Percentiles rank a stretch among this genome's conserved stretches.
Conservation (phyloP, 2,329 filamentous ascomycete genomes). For the Phyllosticta citribraziliensis region DNA sequence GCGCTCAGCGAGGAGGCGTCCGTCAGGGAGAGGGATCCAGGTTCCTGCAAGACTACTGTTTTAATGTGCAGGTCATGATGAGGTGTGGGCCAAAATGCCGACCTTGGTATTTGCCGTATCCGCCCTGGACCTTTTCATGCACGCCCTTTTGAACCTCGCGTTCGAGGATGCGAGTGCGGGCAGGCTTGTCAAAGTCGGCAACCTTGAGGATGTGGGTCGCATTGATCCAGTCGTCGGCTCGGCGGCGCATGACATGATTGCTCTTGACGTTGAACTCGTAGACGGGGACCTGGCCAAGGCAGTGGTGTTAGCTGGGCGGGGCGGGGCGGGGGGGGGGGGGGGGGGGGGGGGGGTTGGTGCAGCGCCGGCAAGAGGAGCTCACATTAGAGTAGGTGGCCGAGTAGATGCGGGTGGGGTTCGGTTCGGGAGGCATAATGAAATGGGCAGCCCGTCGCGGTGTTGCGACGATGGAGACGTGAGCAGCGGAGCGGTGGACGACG, state of each 20-base stretch:
- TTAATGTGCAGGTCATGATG: background rate
- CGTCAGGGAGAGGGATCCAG: conserved; percentile 84
- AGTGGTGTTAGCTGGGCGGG: conserved; percentile 14
- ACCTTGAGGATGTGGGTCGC: conserved; percentile 98
- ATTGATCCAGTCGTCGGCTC: conserved; percentile 95
- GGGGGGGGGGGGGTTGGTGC: too few relatives aligned
- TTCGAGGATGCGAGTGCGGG: conserved; percentile 87
- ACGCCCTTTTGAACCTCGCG: conserved; percentile 92
- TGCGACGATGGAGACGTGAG: background rate
- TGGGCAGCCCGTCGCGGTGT: background rate
- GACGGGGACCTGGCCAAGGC: conserved; percentile 64
- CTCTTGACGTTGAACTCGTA: conserved; percentile 83
- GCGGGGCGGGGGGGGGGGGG: too few relatives aligned
- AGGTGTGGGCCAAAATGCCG: conserved; percentile 14
- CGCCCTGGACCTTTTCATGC: conserved; percentile 96
- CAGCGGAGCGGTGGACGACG: background rate
- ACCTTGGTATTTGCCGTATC: conserved; percentile 98
- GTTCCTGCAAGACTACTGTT: conserved; percentile 51
- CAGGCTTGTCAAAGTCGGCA: conserved; percentile 93
- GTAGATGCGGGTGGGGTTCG: conserved; percentile 42
- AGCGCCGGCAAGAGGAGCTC: conserved; percentile 7
- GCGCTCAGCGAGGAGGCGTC: conserved; percentile 70
- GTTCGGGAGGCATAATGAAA: conserved; percentile 26
- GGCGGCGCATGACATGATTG: conserved; percentile 93
- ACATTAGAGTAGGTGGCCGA: conserved; percentile 58